Conservation (phyloP, 352 stramenopile species). For the Halophytophthora polymorphica region DNA sequence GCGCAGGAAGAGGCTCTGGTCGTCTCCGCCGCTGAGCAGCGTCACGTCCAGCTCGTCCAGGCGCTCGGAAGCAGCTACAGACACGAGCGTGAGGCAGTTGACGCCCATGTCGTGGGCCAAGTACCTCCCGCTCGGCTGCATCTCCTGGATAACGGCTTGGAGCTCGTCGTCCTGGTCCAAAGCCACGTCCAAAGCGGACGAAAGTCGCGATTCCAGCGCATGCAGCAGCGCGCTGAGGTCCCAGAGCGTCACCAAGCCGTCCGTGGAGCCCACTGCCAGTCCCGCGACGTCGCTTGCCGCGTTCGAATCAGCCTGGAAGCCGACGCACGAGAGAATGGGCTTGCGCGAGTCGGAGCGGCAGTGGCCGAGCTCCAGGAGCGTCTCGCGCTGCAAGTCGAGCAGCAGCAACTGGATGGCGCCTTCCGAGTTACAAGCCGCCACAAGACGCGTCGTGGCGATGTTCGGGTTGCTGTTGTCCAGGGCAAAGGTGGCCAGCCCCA, state of each 20-base stretch:
- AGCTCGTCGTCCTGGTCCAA: conserved; percentile 18
- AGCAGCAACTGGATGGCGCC: conserved; percentile 62
- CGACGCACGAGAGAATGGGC: conserved; percentile 71
- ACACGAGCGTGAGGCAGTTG: conserved; percentile 58
- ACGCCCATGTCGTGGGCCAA: conserved; percentile 81
- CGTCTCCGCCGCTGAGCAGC: conserved; percentile 80
- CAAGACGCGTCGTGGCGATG: conserved; percentile 37
- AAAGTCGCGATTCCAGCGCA: conserved; percentile 13
- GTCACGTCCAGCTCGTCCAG: conserved; percentile 28
- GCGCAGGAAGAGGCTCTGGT: conserved; percentile 60
- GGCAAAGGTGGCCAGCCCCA: conserved; percentile 61
- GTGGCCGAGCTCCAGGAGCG: conserved; percentile 45
- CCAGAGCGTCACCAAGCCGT: conserved; percentile 80
- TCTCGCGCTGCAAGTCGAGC: conserved; percentile 34
- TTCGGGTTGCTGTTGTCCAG: conserved; percentile 17
- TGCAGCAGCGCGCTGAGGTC: conserved; percentile 39
- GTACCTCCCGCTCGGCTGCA: conserved; percentile 50
- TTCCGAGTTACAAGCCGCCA: conserved; percentile 77
- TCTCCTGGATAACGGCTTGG: conserved; percentile 19
- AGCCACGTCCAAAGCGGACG: conserved; percentile 5
- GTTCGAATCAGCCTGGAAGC: conserved; percentile 26
- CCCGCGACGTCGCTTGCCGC: conserved; percentile 24
- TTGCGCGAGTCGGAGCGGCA: conserved; percentile 62
- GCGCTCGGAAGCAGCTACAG: conserved; percentile 12
- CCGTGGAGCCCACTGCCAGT: conserved; percentile 76